A percentile compares a stretch with the other conserved stretches of the same genome.
Evolutionary conservation across 495 filamentous ascomycete genomes (phyloP).

Genomic region (Lasiosphaeris hirsuta): DNA sequence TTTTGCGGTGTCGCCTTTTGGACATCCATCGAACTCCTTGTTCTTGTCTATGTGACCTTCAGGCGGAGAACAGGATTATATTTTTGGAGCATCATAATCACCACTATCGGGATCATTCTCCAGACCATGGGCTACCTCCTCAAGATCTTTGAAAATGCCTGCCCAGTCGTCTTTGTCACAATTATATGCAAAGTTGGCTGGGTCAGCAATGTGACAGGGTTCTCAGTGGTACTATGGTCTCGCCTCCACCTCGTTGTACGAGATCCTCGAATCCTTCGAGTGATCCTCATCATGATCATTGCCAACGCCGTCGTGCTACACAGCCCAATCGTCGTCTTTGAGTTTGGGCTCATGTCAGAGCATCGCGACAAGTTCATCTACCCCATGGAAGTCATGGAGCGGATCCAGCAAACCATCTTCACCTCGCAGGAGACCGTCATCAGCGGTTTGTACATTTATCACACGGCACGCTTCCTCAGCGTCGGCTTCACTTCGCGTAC

Average conservation of each 20-base stretch:
- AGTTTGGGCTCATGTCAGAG: constrained; percentile 29
- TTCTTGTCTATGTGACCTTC: constrained; percentile 27
- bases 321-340: constrained; percentile 55
- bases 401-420: constrained; percentile 61
- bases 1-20: constrained; percentile 34
- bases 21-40: constrained; percentile 29
- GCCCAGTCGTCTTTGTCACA: constrained; percentile 21
- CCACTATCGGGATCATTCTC: constrained; percentile 36
- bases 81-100: constrained; percentile 39
- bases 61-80: constrained; percentile 24
- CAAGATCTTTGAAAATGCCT: background rate
- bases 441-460: constrained; percentile 57
- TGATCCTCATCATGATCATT: constrained; percentile 38
- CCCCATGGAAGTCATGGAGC: constrained; percentile 52
- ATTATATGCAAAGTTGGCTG: constrained; percentile 4
- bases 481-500: constrained; percentile 1
- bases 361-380: constrained; percentile 39
- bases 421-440: constrained; percentile 59
- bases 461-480: constrained; percentile 29
- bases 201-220: constrained; percentile 5
- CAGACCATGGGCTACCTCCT: constrained; percentile 20
- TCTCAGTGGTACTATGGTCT: constrained; percentile 1
- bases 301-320: constrained; percentile 55
- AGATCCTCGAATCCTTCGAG: background rate
- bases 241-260: constrained; percentile 14